Evolutionary conservation across 306 rosid species (phyloP), one percentile per base, ranked within the genome.

Genomic region (Sophora flavescens): DNA sequence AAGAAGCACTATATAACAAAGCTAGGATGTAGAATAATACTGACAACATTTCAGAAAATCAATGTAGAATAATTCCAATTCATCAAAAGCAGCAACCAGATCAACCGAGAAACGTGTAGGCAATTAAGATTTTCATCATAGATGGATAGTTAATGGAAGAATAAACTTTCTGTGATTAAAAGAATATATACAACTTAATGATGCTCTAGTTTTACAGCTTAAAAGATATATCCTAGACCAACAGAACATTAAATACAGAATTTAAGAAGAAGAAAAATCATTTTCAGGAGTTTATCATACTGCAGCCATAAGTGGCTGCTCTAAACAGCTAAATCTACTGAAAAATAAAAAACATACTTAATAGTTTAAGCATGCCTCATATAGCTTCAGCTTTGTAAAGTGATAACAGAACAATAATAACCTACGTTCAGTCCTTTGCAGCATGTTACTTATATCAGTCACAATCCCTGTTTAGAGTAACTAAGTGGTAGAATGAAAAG

Each of bases 1-100:
- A 63, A 30, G 47, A 70, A 57, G 70, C 63, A 75, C 30, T 60
- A 74, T 63, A 73, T 41, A 42, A 59, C 76, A 51, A 63, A 63
- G 8, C 62, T 64, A 9, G 52, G 72, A 48, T 41, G 52, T 17
- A 17, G 44, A 63, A 47, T 28, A 62, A 54, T 35, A 38, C 38
- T 30, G 32, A 57, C 66, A 54, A 50, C 9, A n/a, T 17, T 28
- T 30, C 15, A 72, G 51, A 81, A 63, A 30, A 39, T 68, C 30
- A 50, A 57, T 22, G 63, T 42, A 60, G 44, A 74, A 56, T 48
- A 45, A 15, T 50, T 78, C 70, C 18, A 38, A 38, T 10, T n/a
- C 59, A 42, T 30, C 28, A 50, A 32, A 33, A 28, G 42, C 11
- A 38, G 76, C 74, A 77, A 6, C 22, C 42, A 17, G 54, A 59